phyloP scores from a whole-genome alignment of 2,329 filamentous ascomycete species.

The Ilyonectria sp. region DNA sequence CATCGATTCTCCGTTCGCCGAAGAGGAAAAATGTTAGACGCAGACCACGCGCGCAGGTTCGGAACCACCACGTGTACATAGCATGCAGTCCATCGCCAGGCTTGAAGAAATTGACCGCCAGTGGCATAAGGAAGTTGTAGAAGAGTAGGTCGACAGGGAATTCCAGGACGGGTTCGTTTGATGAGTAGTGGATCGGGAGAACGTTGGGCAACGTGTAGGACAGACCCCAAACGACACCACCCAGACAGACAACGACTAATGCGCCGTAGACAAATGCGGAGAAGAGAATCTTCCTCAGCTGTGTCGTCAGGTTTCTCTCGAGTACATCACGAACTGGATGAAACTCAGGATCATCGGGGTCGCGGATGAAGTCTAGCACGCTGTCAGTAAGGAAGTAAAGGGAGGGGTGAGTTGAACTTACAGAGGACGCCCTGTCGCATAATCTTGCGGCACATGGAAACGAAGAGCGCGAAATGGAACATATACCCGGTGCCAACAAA shows the following conservation, averaged over 20 bases:
- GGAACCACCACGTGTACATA: constrained; percentile 98
- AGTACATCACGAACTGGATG: constrained; percentile 97
- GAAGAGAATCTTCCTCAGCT: constrained; percentile 95
- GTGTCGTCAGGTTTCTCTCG: constrained; percentile 91
- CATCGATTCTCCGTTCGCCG: constrained; percentile 83
- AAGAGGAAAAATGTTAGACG: constrained; percentile 95
- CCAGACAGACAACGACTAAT: constrained; percentile 91
- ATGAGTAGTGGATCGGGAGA: constrained; percentile 93
- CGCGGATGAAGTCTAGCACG: constrained; percentile 87
- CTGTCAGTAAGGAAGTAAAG: constrained; percentile 32
- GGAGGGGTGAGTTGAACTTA: constrained; percentile 62
- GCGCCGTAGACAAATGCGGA: constrained; percentile 96
- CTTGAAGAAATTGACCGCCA: constrained; percentile 87
- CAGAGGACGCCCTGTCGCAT: constrained; percentile 95
- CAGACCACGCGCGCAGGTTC: constrained; percentile 83
- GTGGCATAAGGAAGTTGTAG: constrained; percentile 96
- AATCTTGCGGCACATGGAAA: constrained; percentile 98
- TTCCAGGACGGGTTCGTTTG: constrained; percentile 91
- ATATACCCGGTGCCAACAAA: constrained; percentile 99
- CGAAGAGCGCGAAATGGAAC: constrained; percentile 99
- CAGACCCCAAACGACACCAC: constrained; percentile 96
- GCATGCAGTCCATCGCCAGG: constrained; percentile 87
- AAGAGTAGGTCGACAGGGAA: constrained; percentile 95
- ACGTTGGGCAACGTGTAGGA: constrained; percentile 77
- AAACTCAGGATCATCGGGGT: constrained; percentile 98